A percentile compares a stretch with the other conserved stretches of the same genome.
phyloP scores from a whole-genome alignment of 2,329 filamentous ascomycete species.

The Bipolaris cookei region DNA sequence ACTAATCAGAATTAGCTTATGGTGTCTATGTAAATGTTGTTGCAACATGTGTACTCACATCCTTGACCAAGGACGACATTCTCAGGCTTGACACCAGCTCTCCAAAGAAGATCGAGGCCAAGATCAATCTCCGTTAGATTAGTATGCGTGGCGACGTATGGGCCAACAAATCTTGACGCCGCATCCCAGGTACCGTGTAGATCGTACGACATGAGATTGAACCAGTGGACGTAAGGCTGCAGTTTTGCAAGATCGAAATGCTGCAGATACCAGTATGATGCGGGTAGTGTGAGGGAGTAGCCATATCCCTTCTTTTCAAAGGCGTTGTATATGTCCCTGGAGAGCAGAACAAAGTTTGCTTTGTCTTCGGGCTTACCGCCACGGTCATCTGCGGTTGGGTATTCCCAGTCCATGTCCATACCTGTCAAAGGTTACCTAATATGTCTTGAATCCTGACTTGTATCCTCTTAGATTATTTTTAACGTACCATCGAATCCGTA shows the following conservation, averaged over 20 bases:
- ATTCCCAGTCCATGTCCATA: constrained; percentile 55
- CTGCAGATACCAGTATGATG: constrained; percentile 32
- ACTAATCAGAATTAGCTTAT: constrained; percentile 40
- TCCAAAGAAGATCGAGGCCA: constrained; percentile 55
- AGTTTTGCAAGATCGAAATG: constrained; percentile 31
- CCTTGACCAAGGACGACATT: constrained; percentile 52
- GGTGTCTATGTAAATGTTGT: neutral
- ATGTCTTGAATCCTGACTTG: neutral
- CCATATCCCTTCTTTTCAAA: constrained; percentile 18
- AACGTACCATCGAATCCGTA: constrained; percentile 49
- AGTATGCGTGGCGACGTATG: constrained; percentile 49
- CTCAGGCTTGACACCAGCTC: constrained; percentile 48
- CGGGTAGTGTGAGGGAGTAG: constrained; percentile 24
- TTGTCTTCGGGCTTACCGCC: constrained; percentile 2
- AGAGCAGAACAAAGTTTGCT: constrained; percentile 1
- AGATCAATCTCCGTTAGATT: constrained; percentile 56
- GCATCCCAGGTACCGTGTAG: constrained; percentile 52
- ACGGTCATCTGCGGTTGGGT: constrained; percentile 14
- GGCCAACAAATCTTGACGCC: constrained; percentile 11
- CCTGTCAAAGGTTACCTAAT: constrained; percentile 27
- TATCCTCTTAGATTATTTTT: neutral
- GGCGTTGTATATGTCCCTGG: constrained; percentile 7
- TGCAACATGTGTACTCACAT: constrained; percentile 1
- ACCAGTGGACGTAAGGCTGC: constrained; percentile 43
- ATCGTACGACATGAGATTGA: constrained; percentile 57